These are phyloP conservation scores for Heterococcus sp. DNA, from an alignment of 108 stramenopile species.

Conservation along the genomic window DNA sequence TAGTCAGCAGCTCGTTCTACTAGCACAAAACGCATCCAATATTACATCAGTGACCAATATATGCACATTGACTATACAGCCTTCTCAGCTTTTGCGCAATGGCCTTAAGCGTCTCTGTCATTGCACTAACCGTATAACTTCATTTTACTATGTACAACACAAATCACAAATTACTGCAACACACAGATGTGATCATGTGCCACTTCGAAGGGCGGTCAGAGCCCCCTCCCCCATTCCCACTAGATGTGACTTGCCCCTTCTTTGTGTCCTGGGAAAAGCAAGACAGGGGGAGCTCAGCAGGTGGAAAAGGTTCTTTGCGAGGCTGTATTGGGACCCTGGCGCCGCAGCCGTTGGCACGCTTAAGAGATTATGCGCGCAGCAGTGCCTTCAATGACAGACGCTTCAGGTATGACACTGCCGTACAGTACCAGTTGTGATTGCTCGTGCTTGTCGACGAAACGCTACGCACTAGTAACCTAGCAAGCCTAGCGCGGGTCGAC, in stretches of 20 bases:
- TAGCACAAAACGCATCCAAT: background rate
- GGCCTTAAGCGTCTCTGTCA: background rate
- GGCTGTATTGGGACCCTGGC: constrained; percentile 54
- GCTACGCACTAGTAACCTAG: too few relatives aligned
- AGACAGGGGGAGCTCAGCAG: constrained; percentile 20
- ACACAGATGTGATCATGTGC: constrained; percentile 36
- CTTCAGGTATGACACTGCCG: background rate
- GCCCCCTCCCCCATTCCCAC: constrained; percentile 13
- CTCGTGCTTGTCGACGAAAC: too few relatives aligned
- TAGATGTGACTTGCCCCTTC: constrained; percentile 27
- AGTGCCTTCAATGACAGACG: constrained; percentile 4
- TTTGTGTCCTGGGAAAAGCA: constrained; percentile 54
- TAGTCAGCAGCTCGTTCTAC: background rate
- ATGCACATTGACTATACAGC: background rate
- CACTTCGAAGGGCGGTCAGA: constrained; percentile 19
- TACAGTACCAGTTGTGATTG: background rate
- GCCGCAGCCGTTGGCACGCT: constrained; percentile 21
- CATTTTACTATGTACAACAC: background rate
- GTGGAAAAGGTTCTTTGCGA: constrained; percentile 1
- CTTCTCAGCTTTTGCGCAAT: too few relatives aligned
- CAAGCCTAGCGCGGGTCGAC: too few relatives aligned
- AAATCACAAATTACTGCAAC: background rate
- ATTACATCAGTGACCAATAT: background rate
- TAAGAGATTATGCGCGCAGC: constrained; percentile 41
- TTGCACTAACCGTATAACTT: background rate